Evolutionary conservation across 352 stramenopile species (phyloP).

Genomic region (Phytopythium boreale): DNA sequence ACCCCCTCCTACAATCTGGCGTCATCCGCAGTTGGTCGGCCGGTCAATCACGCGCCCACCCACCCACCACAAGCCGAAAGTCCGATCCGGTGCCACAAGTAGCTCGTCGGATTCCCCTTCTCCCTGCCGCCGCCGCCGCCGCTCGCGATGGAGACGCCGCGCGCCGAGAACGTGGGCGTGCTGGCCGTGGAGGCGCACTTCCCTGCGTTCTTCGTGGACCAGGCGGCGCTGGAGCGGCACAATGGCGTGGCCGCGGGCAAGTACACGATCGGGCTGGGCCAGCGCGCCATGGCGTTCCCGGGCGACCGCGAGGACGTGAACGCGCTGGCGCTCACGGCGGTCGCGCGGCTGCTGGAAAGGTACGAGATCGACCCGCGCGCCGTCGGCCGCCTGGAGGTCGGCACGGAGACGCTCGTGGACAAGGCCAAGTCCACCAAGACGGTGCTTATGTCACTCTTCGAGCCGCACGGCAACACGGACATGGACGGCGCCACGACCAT

Average conservation of each 20-base stretch:
- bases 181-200: constrained; percentile 97
- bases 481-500: constrained; percentile 91
- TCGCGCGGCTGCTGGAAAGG: constrained; percentile 53
- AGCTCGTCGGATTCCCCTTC: neutral
- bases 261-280: constrained; percentile 64
- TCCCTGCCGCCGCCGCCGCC: too few relatives aligned
- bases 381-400: constrained; percentile 95
- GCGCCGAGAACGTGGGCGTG: constrained; percentile 91
- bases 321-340: constrained; percentile 58
- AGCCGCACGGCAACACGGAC: constrained; percentile 44
- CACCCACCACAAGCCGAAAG: neutral
- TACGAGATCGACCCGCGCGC: constrained; percentile 49
- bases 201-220: constrained; percentile 90
- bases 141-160: constrained; percentile 18
- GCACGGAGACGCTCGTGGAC: constrained; percentile 95
- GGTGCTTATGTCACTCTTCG: constrained; percentile 74
- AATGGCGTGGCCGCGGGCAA: constrained; percentile 78
- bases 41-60: neutral
- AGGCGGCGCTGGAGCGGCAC: constrained; percentile 94
- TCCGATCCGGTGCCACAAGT: neutral
- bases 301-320: constrained; percentile 76
- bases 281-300: constrained; percentile 62
- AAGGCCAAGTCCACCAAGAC: constrained; percentile 88
- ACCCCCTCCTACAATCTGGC: neutral
- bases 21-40: neutral